Evolutionary conservation across 192 early-diverging fungal species (phyloP).

Genomic region (Diversispora epigaea): DNA sequence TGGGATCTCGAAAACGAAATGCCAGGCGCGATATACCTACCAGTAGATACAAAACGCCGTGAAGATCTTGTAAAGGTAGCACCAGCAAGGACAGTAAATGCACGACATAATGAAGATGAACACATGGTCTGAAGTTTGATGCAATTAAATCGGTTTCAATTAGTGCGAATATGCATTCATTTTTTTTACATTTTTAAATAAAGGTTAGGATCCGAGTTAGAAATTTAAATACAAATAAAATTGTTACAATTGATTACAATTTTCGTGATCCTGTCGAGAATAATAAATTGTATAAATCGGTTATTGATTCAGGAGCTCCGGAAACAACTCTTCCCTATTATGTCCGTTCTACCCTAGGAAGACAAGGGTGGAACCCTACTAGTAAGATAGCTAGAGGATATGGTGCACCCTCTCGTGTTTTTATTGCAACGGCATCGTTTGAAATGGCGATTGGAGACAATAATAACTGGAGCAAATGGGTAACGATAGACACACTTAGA

Average conservation of each 20-base stretch:
- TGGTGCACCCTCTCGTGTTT: neutral
- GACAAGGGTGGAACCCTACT: neutral
- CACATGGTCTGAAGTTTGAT: neutral
- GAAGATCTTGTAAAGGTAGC: no score
- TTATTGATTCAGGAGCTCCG: conserved; percentile 3
- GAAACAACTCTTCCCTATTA: conserved; percentile 8
- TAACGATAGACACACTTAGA: neutral
- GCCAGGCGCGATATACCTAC: neutral
- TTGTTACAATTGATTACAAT: conserved; percentile 15
- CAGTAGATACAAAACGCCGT: conserved; percentile 3
- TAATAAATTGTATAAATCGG: neutral
- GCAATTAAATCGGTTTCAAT: neutral
- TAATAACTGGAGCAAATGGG: conserved; percentile 10
- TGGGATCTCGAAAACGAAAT: neutral
- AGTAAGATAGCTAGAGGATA: no score
- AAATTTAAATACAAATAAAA: neutral
- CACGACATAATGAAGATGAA: no score
- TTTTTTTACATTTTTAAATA: neutral
- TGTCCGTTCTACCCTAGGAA: neutral
- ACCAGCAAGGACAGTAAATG: neutral
- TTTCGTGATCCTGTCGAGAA: conserved; percentile 3
- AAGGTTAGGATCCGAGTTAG: conserved; percentile 12
- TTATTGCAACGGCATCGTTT: neutral
- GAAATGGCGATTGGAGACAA: no score
- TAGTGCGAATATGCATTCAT: neutral